A percentile compares a stretch with the other conserved stretches of the same genome.
Conservation (phyloP, 177 flowering plant genomes). For the Tripterygium wilfordii region DNA sequence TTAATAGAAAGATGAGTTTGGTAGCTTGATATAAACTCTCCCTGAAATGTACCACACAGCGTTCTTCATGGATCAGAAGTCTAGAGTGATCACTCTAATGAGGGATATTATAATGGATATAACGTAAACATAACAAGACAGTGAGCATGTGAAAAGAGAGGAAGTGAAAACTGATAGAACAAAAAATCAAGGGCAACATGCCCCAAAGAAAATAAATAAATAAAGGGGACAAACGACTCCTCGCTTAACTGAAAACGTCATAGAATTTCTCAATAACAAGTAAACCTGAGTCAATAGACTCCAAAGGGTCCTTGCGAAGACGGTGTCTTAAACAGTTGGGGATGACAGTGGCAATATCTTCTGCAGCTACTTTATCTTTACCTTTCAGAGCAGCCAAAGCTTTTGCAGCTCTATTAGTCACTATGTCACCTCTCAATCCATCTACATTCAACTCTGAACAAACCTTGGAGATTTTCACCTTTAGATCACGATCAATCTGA, state of each 20-base stretch:
- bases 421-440: conserved; percentile 90
- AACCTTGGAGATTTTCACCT: conserved; percentile 88
- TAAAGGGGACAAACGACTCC: no score
- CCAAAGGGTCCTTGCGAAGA: conserved; percentile 93
- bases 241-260: conserved; percentile 91
- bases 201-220: no score
- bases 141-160: no score
- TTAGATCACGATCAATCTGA: conserved; percentile 77
- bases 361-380: conserved; percentile 69
- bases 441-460: conserved; percentile 93
- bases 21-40: no score
- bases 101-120: no score
- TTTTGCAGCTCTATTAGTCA: conserved; percentile 87
- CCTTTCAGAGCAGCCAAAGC: conserved; percentile 93
- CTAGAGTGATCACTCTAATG: no score
- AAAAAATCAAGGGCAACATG: no score
- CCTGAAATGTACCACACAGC: no score
- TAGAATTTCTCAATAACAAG: conserved; percentile 93
- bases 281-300: conserved; percentile 93
- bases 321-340: conserved; percentile 98
- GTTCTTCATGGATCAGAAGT: no score
- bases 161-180: no score
- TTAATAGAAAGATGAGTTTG: no score
- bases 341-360: conserved; percentile 93
- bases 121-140: no score